phyloP scores from a whole-genome alignment of 2,329 filamentous ascomycete genomes.

The Botryotinia globosa region DNA sequence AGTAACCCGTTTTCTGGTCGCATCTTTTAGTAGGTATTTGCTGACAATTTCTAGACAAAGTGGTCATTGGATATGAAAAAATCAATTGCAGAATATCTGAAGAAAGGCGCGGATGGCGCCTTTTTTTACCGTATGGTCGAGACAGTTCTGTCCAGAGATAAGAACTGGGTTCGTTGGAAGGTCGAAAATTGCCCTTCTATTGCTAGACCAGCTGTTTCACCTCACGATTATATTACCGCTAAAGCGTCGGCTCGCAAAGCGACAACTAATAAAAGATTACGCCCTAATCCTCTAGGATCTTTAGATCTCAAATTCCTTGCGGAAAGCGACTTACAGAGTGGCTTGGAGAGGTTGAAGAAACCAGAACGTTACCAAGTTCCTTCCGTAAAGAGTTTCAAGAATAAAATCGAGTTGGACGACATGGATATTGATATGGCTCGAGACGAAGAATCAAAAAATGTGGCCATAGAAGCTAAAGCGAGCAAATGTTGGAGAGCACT shows the following conservation, averaged over 20 bases:
- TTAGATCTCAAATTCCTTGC: constrained; percentile 76
- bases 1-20: constrained; percentile 40
- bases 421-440: constrained; percentile 82
- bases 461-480: constrained; percentile 67
- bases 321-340: constrained; percentile 58
- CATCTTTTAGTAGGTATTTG: neutral
- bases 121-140: constrained; percentile 97
- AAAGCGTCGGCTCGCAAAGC: constrained; percentile 63
- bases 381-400: constrained; percentile 65
- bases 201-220: constrained; percentile 67
- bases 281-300: constrained; percentile 66
- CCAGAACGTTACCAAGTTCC: constrained; percentile 65
- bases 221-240: constrained; percentile 66
- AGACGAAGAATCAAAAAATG: constrained; percentile 56
- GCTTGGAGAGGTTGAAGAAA: constrained; percentile 68
- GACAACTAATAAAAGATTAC: constrained; percentile 68
- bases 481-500: constrained; percentile 91
- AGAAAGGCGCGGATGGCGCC: constrained; percentile 75
- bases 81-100: constrained; percentile 78
- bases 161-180: constrained; percentile 99
- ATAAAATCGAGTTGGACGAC: constrained; percentile 73
- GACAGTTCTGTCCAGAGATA: constrained; percentile 90
- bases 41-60: constrained; percentile 55
- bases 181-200: constrained; percentile 89
- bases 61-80: constrained; percentile 81